Conservation (phyloP, 345 rosid species). For the Boechera divaricarpa region DNA sequence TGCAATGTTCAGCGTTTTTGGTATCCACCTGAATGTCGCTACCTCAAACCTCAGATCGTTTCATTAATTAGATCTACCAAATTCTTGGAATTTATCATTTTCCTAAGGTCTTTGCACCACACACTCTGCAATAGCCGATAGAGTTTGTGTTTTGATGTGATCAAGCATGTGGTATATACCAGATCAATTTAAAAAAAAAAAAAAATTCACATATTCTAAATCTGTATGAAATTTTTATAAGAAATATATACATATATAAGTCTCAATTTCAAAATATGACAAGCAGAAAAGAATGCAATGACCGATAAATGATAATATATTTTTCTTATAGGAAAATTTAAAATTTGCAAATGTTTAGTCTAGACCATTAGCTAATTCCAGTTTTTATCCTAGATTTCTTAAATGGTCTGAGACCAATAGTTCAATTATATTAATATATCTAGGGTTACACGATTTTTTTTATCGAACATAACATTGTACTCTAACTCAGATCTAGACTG, state of each 20-base stretch:
- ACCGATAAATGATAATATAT: too few species aligned
- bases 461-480: not conserved
- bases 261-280: too few species aligned
- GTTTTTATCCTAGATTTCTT: not conserved
- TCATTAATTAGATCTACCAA: not conserved
- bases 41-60: not conserved
- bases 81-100: not conserved
- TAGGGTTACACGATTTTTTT: not conserved
- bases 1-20: not conserved
- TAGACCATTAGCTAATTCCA: slow-evolving; percentile 1
- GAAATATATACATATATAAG: too few species aligned
- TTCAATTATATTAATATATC: too few species aligned
- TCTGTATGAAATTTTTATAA: too few species aligned
- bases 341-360: not conserved
- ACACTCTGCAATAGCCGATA: not conserved
- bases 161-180: too few species aligned
- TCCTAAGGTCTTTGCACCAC: not conserved
- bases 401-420: not conserved
- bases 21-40: not conserved
- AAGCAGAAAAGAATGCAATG: too few species aligned
- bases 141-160: too few species aligned
- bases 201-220: too few species aligned
- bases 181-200: too few species aligned
- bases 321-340: not conserved
- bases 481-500: not conserved